Evolutionary conservation across 2,329 filamentous ascomycete species (phyloP).

Genomic region (Fusarium coicis): DNA sequence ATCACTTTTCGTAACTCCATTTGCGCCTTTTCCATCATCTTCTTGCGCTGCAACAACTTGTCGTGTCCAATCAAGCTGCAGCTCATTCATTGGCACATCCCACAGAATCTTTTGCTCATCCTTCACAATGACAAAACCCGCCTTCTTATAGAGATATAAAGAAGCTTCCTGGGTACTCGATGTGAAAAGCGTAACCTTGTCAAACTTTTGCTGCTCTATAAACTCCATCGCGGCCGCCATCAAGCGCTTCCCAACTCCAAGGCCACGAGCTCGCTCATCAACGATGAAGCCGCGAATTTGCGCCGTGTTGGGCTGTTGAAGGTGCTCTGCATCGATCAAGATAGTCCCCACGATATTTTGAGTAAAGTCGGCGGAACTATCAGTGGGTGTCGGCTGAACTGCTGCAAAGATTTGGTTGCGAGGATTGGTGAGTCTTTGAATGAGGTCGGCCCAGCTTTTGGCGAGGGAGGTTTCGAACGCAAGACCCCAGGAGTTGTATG

Average conservation of each 20-base stretch:
- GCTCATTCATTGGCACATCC: slow-evolving; percentile 18
- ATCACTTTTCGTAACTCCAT: neutral
- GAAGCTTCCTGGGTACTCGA: slow-evolving; percentile 1
- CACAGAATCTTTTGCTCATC: slow-evolving; percentile 24
- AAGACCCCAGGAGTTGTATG: slow-evolving; percentile 17
- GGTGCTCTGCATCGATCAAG: slow-evolving; percentile 9
- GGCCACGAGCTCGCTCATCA: slow-evolving; percentile 19
- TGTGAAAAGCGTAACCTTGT: slow-evolving; percentile 12
- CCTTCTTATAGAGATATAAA: slow-evolving; percentile 10
- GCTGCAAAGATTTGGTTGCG: slow-evolving; percentile 27
- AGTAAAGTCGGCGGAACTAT: neutral
- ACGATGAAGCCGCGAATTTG: slow-evolving; percentile 33
- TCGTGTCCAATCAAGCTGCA: slow-evolving; percentile 25
- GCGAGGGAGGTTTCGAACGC: slow-evolving; percentile 24
- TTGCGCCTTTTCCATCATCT: too few relatives aligned
- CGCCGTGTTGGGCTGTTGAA: neutral
- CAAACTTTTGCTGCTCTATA: slow-evolving; percentile 10
- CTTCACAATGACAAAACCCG: slow-evolving; percentile 1
- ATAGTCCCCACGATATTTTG: slow-evolving; percentile 23
- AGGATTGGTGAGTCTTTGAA: slow-evolving; percentile 23
- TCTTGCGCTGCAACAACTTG: neutral
- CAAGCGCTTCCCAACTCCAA: slow-evolving; percentile 16
- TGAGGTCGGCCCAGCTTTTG: slow-evolving; percentile 25
- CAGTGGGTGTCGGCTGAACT: neutral
- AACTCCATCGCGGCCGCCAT: slow-evolving; percentile 22